Base-by-base conservation (phyloP, 2,329 filamentous ascomycete species). In the Xylariaceae sp. region DNA sequence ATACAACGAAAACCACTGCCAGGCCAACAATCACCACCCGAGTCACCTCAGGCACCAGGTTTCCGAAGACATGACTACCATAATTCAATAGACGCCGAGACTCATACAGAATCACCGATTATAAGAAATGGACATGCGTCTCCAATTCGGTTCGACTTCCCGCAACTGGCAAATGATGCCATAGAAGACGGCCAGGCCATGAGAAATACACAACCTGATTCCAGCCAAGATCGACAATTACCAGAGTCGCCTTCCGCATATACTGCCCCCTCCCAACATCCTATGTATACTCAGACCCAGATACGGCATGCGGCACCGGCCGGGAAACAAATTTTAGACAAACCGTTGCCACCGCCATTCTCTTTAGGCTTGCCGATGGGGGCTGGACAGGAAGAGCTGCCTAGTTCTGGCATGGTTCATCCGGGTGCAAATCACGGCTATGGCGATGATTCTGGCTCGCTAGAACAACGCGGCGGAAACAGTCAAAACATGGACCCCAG, bases 81-180 rank as follows among this genome's bases (percentile, higher is more conserved):
- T 26, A 42, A 50, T 26, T 48, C 51, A 31, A 54, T 39, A 29
- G 47, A 34, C 8, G 29, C 50, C 19, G 54, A 49, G 42, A 49
- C 39, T 4, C 44, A 61, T 30, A 50, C 66, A 40, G 72, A 72
- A 47, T 55, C 73, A 26, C 73, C 77, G 29, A 72, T 73, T 56
- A 70, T 83, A 56, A 75, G 76, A 57, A 74, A 78, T 49, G 73
- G 75, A 12, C 80, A 81, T 32, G 72, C 77, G 31, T 84, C 81
- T 41, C 80, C 82, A 19, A 79, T 81, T 53, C 75, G 72, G 54
- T 74, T 83, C 51, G 81, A 79, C 63, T 76, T 80, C 53, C 77
- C 73, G 26, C 73, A 74, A 61, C 75, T 80, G 27, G 79, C 77
- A 32, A 78, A 78, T 61, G 78, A 72, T 32, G 73, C 76, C 60